Conservation (phyloP, 768 basidiomycete genomes). For the Amanita thiersii region DNA sequence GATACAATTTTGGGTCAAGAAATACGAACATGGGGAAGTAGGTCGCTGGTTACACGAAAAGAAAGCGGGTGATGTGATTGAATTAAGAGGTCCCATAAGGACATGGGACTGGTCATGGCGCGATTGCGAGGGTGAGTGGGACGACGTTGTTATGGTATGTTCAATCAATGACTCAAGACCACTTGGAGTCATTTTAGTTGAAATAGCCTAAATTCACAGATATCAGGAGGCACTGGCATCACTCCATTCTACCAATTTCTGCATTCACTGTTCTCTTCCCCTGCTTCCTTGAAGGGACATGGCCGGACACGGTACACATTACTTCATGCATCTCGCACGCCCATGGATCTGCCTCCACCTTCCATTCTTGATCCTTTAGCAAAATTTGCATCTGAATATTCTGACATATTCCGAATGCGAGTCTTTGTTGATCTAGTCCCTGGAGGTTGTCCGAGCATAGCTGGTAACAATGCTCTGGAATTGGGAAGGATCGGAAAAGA, state of each 20-base stretch:
- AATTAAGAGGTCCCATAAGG: constrained; percentile 67
- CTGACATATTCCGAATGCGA: constrained; percentile 46
- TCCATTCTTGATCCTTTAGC: constrained; percentile 46
- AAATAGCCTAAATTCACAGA: constrained; percentile 28
- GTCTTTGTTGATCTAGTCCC: constrained; percentile 54
- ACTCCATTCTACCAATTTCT: constrained; percentile 81
- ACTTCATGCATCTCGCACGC: constrained; percentile 59
- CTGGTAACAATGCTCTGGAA: constrained; percentile 19
- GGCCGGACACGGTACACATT: constrained; percentile 55
- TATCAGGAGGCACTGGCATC: constrained; percentile 84
- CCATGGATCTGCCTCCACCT: constrained; percentile 63
- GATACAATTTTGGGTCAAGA: constrained; percentile 78
- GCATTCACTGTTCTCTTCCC: constrained; percentile 38
- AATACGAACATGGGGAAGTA: constrained; percentile 72
- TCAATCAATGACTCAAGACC: background rate
- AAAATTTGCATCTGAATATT: constrained; percentile 37
- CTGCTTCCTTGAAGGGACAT: constrained; percentile 9
- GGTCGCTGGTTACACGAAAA: constrained; percentile 77
- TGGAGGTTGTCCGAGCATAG: constrained; percentile 18
- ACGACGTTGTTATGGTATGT: constrained; percentile 72
- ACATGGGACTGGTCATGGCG: constrained; percentile 47
- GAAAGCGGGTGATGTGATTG: constrained; percentile 55
- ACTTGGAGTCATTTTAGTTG: background rate
- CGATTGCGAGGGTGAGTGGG: constrained; percentile 44
- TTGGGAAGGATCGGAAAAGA: constrained; percentile 48